phyloP scores from a whole-genome alignment of 805 yeast species.

The Metschnikowia anglica region DNA sequence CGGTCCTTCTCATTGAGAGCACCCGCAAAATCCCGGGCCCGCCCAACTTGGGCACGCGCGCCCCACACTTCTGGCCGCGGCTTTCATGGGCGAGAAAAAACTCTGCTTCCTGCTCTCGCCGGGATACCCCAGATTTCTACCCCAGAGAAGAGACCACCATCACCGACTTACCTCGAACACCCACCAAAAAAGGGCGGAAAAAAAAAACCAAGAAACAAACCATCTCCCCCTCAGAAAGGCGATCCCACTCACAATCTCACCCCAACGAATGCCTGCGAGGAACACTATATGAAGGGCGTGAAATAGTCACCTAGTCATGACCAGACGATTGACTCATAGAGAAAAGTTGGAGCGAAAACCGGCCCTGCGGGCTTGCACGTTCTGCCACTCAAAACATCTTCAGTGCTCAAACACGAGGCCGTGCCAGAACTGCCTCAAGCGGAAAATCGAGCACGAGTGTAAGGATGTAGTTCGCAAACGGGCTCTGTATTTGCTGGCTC shows the following conservation, averaged over 20 bases:
- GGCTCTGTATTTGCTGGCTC: slow-evolving; percentile 28
- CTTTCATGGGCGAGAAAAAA: neutral
- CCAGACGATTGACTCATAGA: slow-evolving; percentile 55
- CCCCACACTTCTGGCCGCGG: no score
- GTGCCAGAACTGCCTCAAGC: slow-evolving; percentile 65
- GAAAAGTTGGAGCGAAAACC: slow-evolving; percentile 59
- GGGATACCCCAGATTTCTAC: slow-evolving; percentile 25
- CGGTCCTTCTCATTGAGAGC: no score
- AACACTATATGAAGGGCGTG: neutral
- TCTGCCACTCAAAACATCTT: slow-evolving; percentile 70
- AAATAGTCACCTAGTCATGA: slow-evolving; percentile 41
- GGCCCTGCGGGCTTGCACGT: slow-evolving; percentile 65
- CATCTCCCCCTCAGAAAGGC: neutral
- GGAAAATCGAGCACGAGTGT: slow-evolving; percentile 57
- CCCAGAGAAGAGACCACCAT: slow-evolving; percentile 2
- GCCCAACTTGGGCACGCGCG: no score
- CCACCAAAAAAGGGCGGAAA: slow-evolving; percentile 1
- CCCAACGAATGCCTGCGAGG: neutral
- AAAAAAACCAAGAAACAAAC: neutral
- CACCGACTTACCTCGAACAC: neutral
- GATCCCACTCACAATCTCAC: neutral
- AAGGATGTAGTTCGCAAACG: slow-evolving; percentile 56
- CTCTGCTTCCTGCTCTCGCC: slow-evolving; percentile 16
- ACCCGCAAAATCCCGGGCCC: no score
- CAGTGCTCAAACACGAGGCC: slow-evolving; percentile 73